phyloP scores from a whole-genome alignment of 1,139 yeast genomes.

The Hyphopichia buzzinii region DNA sequence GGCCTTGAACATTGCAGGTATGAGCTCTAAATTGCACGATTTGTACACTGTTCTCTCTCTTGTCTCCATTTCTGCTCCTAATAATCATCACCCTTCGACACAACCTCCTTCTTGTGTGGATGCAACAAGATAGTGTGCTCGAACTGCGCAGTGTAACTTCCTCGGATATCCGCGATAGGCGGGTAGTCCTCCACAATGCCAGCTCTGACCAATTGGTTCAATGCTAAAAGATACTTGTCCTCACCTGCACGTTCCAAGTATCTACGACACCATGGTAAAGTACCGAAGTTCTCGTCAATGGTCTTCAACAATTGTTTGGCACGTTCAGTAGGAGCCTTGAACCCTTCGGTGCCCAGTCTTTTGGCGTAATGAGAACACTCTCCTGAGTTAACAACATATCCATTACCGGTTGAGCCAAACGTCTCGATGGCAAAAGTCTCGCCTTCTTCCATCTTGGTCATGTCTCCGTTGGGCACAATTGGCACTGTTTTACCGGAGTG shows the following conservation, averaged over 20 bases:
- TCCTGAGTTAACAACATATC: slow-evolving; percentile 81
- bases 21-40: too few relatives aligned
- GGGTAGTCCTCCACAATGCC: slow-evolving; percentile 93
- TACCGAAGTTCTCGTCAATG: slow-evolving; percentile 82
- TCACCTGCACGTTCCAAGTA: slow-evolving; percentile 90
- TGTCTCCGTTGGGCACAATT: slow-evolving; percentile 88
- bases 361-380: slow-evolving; percentile 93
- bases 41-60: too few relatives aligned
- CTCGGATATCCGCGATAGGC: slow-evolving; percentile 84
- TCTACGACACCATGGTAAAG: slow-evolving; percentile 95
- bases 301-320: slow-evolving; percentile 65
- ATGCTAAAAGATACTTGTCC: slow-evolving; percentile 86
- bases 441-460: slow-evolving; percentile 98
- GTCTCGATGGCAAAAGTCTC: slow-evolving; percentile 98
- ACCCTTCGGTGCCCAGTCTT: slow-evolving; percentile 44
- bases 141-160: slow-evolving; percentile 92
- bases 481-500: slow-evolving; percentile 98
- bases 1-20: too few relatives aligned
- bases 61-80: too few relatives aligned
- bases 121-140: slow-evolving; percentile 92
- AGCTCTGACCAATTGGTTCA: slow-evolving; percentile 78
- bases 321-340: slow-evolving; percentile 53
- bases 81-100: slow-evolving; percentile 92
- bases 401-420: slow-evolving; percentile 95
- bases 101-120: slow-evolving; percentile 91